Evolutionary conservation across 2,329 filamentous ascomycete species (phyloP), one percentile per base, ranked within the genome.

Genomic region (Leptographium flavum): DNA sequence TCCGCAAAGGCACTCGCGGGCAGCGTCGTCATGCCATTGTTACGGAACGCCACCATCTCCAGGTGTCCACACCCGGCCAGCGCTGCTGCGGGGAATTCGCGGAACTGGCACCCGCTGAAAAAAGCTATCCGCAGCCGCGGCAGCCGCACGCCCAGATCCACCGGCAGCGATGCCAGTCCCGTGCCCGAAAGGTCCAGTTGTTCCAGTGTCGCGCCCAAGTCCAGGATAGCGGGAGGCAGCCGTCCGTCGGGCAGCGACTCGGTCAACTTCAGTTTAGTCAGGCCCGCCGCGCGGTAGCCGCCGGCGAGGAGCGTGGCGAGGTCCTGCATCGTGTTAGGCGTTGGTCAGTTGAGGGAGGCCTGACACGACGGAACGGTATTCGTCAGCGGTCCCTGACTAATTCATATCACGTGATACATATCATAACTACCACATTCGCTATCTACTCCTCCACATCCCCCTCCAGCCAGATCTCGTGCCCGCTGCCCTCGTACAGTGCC

Each of bases 391-490:
- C n/a, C n/a, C n/a, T n/a, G n/a, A n/a, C n/a, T n/a, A n/a, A n/a
- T n/a, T n/a, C n/a, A n/a, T n/a, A n/a, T n/a, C n/a, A n/a, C n/a
- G n/a, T n/a, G n/a, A n/a, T n/a, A n/a, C n/a, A n/a, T n/a, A n/a
- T n/a, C n/a, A n/a, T n/a, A n/a, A n/a, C n/a, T n/a, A n/a, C n/a
- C n/a, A n/a, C 8, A 19, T 43, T 23, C 27, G 5, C 11, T 42
- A 19, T 5, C 40, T 35, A n/a, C 0, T 63, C 65, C 28, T 71
- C 70, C 25, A 73, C 68, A 50, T 81, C 78, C 0, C 76, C 78
- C 25, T 79, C 73, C 2, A 82, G 56, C 65, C 76, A 67, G 39
- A 82, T 73, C 57, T 81, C 78, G 56, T 81, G 76, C 0, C 79
- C 79, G 53, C 78, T 64, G 0, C 78, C 77, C 51, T 82, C 78